These are phyloP conservation scores for Alternaria novae-zelandiae DNA, from an alignment of 2,329 filamentous ascomycete species.

Conservation along the genomic window DNA sequence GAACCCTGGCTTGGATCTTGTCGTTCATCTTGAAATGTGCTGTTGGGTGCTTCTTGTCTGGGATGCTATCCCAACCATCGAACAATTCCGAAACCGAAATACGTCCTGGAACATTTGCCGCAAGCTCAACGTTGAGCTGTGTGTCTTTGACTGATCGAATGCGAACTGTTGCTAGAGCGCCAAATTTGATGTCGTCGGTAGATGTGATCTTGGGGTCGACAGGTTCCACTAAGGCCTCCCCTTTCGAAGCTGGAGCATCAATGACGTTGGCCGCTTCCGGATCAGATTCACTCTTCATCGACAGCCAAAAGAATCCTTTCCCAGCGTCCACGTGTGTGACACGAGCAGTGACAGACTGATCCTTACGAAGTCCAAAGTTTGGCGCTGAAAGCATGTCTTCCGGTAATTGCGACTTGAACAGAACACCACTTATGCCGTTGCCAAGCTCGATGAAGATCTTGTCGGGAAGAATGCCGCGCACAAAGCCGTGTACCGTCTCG, in stretches of 20 bases:
- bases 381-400: constrained; percentile 71
- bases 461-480: constrained; percentile 81
- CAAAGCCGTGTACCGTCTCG: constrained; percentile 74
- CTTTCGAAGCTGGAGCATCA: constrained; percentile 31
- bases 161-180: constrained; percentile 75
- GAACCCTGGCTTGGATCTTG: constrained; percentile 73
- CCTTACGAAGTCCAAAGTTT: constrained; percentile 79
- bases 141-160: constrained; percentile 88
- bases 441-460: constrained; percentile 90
- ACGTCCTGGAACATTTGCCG: constrained; percentile 88
- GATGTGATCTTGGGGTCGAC: constrained; percentile 69
- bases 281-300: constrained; percentile 61
- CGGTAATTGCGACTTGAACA: constrained; percentile 79
- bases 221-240: constrained; percentile 60
- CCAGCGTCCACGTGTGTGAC: constrained; percentile 75
- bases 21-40: constrained; percentile 74
- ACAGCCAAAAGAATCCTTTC: constrained; percentile 72
- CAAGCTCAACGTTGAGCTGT: constrained; percentile 88
- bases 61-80: constrained; percentile 85
- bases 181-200: constrained; percentile 75
- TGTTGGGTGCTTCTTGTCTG: constrained; percentile 81
- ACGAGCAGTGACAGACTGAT: constrained; percentile 76
- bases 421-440: constrained; percentile 74
- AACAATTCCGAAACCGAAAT: constrained; percentile 92
- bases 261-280: constrained; percentile 41